Percentiles rank a stretch among this genome's conserved stretches.
phyloP scores from a whole-genome alignment of 2,329 filamentous ascomycete species.

The Aureobasidium sp. region DNA sequence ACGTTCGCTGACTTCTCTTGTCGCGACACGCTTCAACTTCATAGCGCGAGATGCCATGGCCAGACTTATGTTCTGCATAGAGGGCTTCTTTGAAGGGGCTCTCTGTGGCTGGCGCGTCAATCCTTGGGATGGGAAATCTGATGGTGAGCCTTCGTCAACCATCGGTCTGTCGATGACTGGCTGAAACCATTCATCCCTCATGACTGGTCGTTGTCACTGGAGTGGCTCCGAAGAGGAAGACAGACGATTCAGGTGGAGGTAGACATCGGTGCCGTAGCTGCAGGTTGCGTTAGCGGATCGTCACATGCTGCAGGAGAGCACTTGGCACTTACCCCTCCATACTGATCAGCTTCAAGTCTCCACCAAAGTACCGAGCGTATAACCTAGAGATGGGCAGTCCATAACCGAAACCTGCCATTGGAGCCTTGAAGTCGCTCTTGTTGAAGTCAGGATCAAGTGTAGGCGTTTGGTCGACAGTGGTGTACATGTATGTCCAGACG shows the following conservation, averaged over 20 bases:
- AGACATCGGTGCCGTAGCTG: conserved; percentile 96
- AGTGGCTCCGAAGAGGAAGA: conserved; percentile 93
- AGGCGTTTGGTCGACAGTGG: conserved; percentile 91
- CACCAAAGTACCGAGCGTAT: conserved; percentile 95
- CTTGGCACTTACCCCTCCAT: conserved; percentile 80
- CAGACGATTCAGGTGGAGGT: conserved; percentile 91
- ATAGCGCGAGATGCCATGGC: conserved; percentile 41
- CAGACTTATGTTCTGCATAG: conserved; percentile 40
- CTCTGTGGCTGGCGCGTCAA: conserved; percentile 35
- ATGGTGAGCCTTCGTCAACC: conserved; percentile 19
- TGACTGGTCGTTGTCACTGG: conserved; percentile 86
- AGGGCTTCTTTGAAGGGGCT: conserved; percentile 13
- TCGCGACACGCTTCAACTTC: conserved; percentile 56
- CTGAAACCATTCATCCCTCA: conserved; percentile 58
- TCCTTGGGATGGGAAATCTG: conserved; percentile 36
- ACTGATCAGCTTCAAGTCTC: conserved; percentile 92
- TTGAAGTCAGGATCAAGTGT: conserved; percentile 95
- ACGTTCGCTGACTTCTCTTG: conserved; percentile 68
- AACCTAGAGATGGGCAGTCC: conserved; percentile 87
- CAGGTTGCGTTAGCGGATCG: conserved; percentile 16
- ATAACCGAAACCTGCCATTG: conserved; percentile 99
- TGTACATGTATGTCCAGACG: conserved; percentile 99
- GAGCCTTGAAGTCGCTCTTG: conserved; percentile 97
- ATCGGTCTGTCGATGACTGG: conserved; percentile 23
- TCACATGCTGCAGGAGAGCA: neutral